Conservation (phyloP, 495 filamentous ascomycete genomes). For the Penicillium flavigenum region DNA sequence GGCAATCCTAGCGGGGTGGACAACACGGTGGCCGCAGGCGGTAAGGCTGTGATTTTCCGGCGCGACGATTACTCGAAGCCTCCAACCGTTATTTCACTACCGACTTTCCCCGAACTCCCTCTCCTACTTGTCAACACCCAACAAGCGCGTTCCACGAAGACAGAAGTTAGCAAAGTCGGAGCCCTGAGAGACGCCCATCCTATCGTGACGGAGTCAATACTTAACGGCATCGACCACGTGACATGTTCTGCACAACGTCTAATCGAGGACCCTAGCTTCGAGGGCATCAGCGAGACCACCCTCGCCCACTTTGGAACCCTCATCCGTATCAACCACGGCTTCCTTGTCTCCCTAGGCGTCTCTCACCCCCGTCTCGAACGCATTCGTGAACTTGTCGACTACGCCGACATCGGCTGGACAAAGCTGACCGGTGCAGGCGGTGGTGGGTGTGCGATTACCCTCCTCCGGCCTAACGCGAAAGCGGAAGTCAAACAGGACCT, state of each 20-base stretch:
- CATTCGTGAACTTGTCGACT: conserved; percentile 86
- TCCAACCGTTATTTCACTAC: conserved; percentile 71
- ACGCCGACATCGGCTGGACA: conserved; percentile 89
- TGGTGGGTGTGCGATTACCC: conserved; percentile 90
- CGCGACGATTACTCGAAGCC: conserved; percentile 74
- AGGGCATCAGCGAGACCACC: conserved; percentile 54
- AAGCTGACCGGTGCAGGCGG: conserved; percentile 96
- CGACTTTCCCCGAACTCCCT: conserved; percentile 85
- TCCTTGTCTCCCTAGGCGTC: conserved; percentile 83
- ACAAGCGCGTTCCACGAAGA: conserved; percentile 75
- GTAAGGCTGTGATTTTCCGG: conserved; percentile 89
- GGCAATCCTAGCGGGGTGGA: conserved; percentile 95
- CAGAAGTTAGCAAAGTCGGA: conserved; percentile 83
- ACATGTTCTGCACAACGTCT: conserved; percentile 70
- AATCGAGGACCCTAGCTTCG: conserved; percentile 63
- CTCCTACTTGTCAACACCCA: conserved; percentile 85
- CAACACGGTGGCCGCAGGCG: conserved; percentile 92
- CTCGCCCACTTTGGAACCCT: conserved; percentile 76
- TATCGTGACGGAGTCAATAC: conserved; percentile 68
- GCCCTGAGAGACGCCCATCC: conserved; percentile 67
- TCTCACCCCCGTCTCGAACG: conserved; percentile 92
- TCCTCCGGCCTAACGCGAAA: conserved; percentile 66
- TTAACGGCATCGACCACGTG: conserved; percentile 81
- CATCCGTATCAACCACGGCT: conserved; percentile 88
- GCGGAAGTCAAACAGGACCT: conserved; percentile 56